Conservation (phyloP, 176 grass and related monocot species). For the Rhynchospora pubera region DNA sequence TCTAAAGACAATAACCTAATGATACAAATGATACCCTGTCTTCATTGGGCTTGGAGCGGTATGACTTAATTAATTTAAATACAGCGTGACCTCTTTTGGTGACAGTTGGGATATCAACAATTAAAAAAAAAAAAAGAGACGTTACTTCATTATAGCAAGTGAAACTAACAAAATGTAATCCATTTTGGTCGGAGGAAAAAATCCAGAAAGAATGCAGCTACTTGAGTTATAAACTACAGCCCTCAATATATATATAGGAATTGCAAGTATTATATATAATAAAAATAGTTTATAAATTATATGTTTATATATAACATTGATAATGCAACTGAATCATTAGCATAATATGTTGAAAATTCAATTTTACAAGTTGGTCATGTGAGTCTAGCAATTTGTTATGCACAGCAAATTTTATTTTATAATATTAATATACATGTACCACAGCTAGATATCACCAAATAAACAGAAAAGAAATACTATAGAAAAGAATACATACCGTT, state of each 20-base stretch:
- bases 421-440: neutral
- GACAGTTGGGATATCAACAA: neutral
- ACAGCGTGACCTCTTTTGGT: neutral
- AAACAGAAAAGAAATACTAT: neutral
- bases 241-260: neutral
- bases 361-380: neutral
- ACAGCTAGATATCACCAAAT: neutral
- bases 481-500: constrained; percentile 1
- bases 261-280: neutral
- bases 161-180: neutral
- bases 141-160: neutral
- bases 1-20: neutral
- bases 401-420: neutral
- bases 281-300: neutral
- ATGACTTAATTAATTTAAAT: neutral
- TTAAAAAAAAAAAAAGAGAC: no score
- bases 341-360: neutral
- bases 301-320: no score
- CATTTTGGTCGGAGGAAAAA: neutral
- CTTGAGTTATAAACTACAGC: neutral
- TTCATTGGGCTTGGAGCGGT: neutral
- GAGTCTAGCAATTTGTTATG: neutral
- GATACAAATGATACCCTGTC: no score
- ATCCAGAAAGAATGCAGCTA: neutral
- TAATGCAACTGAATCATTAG: neutral